These are phyloP conservation scores for Suillus weaverae DNA, from an alignment of 768 basidiomycete genomes.

Conservation along the genomic window DNA sequence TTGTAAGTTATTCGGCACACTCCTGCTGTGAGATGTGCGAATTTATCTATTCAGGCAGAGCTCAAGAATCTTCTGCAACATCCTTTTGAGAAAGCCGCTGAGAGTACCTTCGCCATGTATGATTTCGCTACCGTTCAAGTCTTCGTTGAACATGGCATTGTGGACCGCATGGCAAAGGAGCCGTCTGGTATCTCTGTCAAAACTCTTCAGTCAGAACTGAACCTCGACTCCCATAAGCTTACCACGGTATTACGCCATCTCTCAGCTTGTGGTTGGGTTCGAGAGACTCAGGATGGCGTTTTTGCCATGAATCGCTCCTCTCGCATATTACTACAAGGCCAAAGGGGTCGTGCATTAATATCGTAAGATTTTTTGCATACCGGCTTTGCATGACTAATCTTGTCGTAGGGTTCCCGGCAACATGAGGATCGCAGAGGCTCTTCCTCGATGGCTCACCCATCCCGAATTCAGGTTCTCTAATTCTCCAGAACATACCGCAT, in stretches of 20 bases:
- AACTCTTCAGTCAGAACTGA: constrained; percentile 16
- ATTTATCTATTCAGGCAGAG: background rate
- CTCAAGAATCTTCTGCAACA: constrained; percentile 6
- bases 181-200: constrained; percentile 16
- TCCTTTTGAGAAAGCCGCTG: constrained; percentile 4
- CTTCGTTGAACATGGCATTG: constrained; percentile 17
- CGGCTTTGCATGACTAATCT: background rate
- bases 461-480: constrained; percentile 17
- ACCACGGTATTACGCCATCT: constrained; percentile 19
- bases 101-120: constrained; percentile 16
- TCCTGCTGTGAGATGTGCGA: background rate
- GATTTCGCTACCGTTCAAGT: constrained; percentile 18
- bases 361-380: constrained; percentile 8
- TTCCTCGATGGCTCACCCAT: constrained; percentile 15
- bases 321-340: constrained; percentile 14
- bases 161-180: constrained; percentile 16
- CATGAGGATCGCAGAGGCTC: constrained; percentile 14
- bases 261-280: constrained; percentile 19
- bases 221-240: constrained; percentile 17
- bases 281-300: constrained; percentile 17
- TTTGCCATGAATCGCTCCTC: constrained; percentile 22
- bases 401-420: constrained; percentile 14
- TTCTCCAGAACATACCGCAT: constrained; percentile 31
- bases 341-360: constrained; percentile 17
- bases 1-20: background rate